Base-by-base conservation (phyloP, 2,329 filamentous ascomycete species). In the Diaporthe citriasiana region DNA sequence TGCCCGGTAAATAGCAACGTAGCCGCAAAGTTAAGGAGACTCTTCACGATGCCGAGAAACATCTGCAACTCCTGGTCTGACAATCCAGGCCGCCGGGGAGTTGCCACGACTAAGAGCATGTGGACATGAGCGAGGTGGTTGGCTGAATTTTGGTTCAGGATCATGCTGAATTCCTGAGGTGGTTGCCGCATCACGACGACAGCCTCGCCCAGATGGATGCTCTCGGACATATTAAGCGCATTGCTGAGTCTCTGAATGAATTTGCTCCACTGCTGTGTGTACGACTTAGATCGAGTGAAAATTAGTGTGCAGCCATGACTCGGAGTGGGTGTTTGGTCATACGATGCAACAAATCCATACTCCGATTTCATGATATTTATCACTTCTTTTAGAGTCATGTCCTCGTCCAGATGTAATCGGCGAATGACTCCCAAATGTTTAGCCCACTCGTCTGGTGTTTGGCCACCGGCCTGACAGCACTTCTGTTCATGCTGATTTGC, bases 261-360 rank as follows among this genome's bases (percentile, higher is more conserved):
- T 7, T 13, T 22, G 9, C 1, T 33, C 40, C 59, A 63, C 8
- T 33, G 45, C 15, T 22, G 40, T 12, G 40, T 63, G 15, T 66
- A 73, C 57, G 56, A 50, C n/a, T 71, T 71, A 12, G 19, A n/a
- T n/a, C 66, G 70, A 19, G 12, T 19, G 0, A 22, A 25, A 8
- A 45, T 27, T 22, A 60, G 38, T 30, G 38, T 22, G 17, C 2
- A 6, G 12, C 33, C 22, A 45, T 15, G 6, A 6, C 30, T 30
- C 38, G 10, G 6, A 25, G 3, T 17, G n/a, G 17, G 7, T 12
- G 56, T 13, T 19, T 45, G 13, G 10, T 15, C 38, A 2, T 73
- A 73, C 72, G 72, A 73, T 47, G 72, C 72, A 55, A 51, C 25
- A 33, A 73, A 70, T 0, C 33, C 42, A 38, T 70, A 68, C 30